Base-by-base conservation (phyloP, 2,329 filamentous ascomycete species). In the Colletotrichum eremochloae region DNA sequence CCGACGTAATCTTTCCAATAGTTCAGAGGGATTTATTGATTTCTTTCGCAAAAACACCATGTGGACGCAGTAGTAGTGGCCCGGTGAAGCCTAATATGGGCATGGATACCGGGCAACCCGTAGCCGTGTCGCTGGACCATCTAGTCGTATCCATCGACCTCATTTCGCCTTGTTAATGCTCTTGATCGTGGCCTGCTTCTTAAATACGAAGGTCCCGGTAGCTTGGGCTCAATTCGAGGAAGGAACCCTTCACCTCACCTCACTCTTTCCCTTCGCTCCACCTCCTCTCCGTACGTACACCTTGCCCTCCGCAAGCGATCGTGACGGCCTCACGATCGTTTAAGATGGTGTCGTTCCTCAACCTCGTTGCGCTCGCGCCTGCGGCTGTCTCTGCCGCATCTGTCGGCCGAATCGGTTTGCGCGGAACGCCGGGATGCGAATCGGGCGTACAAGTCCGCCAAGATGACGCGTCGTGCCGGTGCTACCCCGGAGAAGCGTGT, bases 401-500 rank as follows among this genome's bases (percentile, higher is more conserved):
- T 36, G 50, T 72, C 55, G 66, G 60, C 36, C 57, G 50, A 12
- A 24, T 8, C 24, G 40, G 40, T 14, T 9, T 38, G 8, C 24
- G 57, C 14, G 57, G 29, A 15, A 46, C 31, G 15, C 64, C 68
- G 14, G 68, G 33, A 9, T 36, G 58, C 44, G 40, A 42, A n/a
- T 50, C 63, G 33, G 68, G 42, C 50, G n/a, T 5, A 56, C 9
- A 31, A 8, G 36, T 52, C 58, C 20, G 40, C 46, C 52, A 63
- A 29, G 61, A 40, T 18, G 60, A 48, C 60, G 36, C 58, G n/a
- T 7, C 38, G 15, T 88, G 86, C 77, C 82, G 83, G 24, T 88
- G 84, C 78, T 83, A 86, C 44, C 87, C 88, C 1, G 84, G 83
- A 20, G 87, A 90, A 63, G 42, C 75, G 0, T 87, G 84, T 76